Conservation (phyloP, 1,284 basidiomycete species). For the Papiliotrema nemorosa region DNA sequence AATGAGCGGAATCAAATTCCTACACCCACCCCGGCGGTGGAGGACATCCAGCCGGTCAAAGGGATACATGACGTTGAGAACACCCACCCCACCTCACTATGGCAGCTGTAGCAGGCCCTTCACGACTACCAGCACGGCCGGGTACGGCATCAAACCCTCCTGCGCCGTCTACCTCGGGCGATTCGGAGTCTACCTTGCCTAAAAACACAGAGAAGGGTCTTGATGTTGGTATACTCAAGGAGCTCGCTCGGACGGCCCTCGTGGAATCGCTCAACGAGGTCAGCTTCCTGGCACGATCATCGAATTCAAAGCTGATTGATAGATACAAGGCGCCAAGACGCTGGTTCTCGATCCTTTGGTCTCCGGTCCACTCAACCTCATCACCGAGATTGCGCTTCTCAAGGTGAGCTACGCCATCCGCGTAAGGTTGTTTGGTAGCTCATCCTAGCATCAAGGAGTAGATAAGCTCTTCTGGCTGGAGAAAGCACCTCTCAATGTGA, state of each 20-base stretch:
- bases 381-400: constrained; percentile 85
- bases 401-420: constrained; percentile 60
- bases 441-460: constrained; percentile 83
- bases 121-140: neutral
- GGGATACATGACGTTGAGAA: no score
- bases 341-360: constrained; percentile 84
- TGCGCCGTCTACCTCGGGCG: constrained; percentile 43
- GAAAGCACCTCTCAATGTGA: constrained; percentile 72
- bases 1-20: no score
- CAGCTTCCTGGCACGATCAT: constrained; percentile 26
- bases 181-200: constrained; percentile 35
- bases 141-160: constrained; percentile 18
- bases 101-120: no score
- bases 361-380: constrained; percentile 86
- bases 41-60: no score
- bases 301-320: neutral
- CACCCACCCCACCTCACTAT: no score
- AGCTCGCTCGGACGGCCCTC: constrained; percentile 69
- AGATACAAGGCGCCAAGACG: constrained; percentile 94
- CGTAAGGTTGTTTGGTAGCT: neutral
- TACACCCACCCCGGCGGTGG: no score
- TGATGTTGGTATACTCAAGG: constrained; percentile 69
- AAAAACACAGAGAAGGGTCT: constrained; percentile 41
- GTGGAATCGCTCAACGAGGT: constrained; percentile 80
- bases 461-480: constrained; percentile 99